Evolutionary conservation across 495 filamentous ascomycete species (phyloP), one percentile per base, ranked within the genome.

Genomic region (Podospora comata): DNA sequence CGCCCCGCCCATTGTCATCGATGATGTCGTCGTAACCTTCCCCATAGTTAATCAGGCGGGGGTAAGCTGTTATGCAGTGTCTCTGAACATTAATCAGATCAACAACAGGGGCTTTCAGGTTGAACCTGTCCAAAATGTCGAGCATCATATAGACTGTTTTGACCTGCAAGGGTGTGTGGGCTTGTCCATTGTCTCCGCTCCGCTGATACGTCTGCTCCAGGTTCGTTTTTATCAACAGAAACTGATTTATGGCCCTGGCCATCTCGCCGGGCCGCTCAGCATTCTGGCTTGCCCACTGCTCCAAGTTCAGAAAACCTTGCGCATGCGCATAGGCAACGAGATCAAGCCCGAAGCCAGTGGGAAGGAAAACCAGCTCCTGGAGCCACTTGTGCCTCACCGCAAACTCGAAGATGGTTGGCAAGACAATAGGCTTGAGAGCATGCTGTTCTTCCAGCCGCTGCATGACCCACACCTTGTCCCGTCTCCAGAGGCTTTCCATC

Each of bases 1-100:
- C 88, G 58, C 90, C 85, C 68, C 89, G 83, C 34, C 93, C 91
- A 72, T 96, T 95, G 20, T 85, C 84, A 73, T 97, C 91, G 69
- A 97, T 92, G 54, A 95, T 90, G 57, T 94, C 91, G 77, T 97
- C 93, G 68, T 89, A 91, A 7, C 90, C 92, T 79, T 96, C 92
- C 1, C 93, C 94, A 73, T 97, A 97, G 74, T 97, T 98, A 78
- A 98, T 96, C 57, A 99, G 83, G 62, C 95, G 85, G n/a, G 95
- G 95, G 71, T 97, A 99, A 0, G 90, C 90, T 55, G 93, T 92
- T 65, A 99, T 92, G 76, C 93, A 97, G 53, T 87, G 84, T 53
- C 96, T 87, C 78, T 97, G 92, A 60, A 96, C 85, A 11, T 79
- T 65, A 54, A 86, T 86, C 30, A 86, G 72, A 63, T 86, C 83